Conservation (phyloP, 176 grass and related monocot genomes). For the Calamus simplicifolius region DNA sequence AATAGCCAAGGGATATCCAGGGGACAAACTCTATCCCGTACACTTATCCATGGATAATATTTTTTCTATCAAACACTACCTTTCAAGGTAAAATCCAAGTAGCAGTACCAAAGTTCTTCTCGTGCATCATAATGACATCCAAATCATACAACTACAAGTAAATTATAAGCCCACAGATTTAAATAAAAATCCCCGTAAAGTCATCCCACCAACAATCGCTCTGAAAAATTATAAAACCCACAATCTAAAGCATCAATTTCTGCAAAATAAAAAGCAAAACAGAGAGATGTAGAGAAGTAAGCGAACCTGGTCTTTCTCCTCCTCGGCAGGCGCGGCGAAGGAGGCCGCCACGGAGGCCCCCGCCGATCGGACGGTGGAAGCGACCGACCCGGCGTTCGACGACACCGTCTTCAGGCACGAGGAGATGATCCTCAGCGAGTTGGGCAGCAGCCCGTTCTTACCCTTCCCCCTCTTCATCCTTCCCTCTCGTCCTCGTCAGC, state of each 20-base stretch:
- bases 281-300: neutral
- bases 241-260: conserved; percentile 10
- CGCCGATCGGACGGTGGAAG: conserved; percentile 91
- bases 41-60: no score
- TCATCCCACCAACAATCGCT: no score
- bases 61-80: no score
- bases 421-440: conserved; percentile 95
- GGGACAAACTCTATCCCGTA: no score
- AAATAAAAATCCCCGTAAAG: no score
- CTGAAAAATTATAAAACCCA: neutral
- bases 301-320: conserved; percentile 94
- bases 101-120: no score
- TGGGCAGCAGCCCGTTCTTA: conserved; percentile 86
- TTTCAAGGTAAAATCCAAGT: no score
- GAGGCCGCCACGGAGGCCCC: conserved; percentile 92
- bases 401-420: conserved; percentile 99
- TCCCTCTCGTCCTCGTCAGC: neutral
- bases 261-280: conserved; percentile 5
- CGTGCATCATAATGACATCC: no score
- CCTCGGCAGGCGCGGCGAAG: conserved; percentile 55
- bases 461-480: conserved; percentile 54
- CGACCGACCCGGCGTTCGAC: conserved; percentile 89
- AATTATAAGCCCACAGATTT: no score
- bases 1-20: no score
- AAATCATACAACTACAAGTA: no score